Percentiles rank a stretch among this genome's conserved stretches.
Evolutionary conservation across 1,284 basidiomycete species (phyloP).

Genomic region (Heterobasidion annosum): DNA sequence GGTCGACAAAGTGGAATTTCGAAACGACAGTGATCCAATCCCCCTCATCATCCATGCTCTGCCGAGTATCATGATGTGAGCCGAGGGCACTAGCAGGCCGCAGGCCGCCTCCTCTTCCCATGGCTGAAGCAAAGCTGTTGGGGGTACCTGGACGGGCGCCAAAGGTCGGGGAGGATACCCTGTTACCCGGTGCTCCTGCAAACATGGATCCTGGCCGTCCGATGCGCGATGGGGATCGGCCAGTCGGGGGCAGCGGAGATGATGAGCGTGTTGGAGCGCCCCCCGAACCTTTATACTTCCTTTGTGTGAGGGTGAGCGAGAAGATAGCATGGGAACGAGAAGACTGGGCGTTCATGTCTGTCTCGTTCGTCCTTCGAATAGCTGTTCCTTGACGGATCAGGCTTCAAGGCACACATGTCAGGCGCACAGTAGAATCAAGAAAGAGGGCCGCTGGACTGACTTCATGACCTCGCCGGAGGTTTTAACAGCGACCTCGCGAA

Average conservation of each 20-base stretch:
- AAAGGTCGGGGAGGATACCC: constrained; percentile 67
- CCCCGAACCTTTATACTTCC: constrained; percentile 59
- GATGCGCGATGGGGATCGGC: constrained; percentile 70
- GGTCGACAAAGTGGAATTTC: constrained; percentile 98
- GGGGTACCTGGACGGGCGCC: constrained; percentile 62
- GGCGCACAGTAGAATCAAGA: neutral
- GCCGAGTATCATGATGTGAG: constrained; percentile 28
- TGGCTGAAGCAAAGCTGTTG: constrained; percentile 65
- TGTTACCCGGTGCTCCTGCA: constrained; percentile 28
- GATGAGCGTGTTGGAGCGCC: constrained; percentile 61
- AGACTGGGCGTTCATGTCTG: constrained; percentile 97
- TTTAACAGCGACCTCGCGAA: constrained; percentile 84
- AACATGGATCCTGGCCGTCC: constrained; percentile 70
- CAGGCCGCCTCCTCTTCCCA: constrained; percentile 58
- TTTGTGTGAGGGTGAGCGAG: constrained; percentile 88
- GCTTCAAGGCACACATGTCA: constrained; percentile 24
- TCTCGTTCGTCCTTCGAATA: constrained; percentile 91
- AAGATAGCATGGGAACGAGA: constrained; percentile 99
- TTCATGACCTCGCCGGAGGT: constrained; percentile 87
- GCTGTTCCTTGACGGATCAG: constrained; percentile 81
- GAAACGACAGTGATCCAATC: constrained; percentile 88
- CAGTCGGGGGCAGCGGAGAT: constrained; percentile 55
- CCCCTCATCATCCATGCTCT: constrained; percentile 45
- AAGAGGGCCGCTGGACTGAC: constrained; percentile 34
- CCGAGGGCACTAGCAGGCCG: constrained; percentile 74